Conservation (phyloP, 2,329 filamentous ascomycete genomes). For the Bertia moriformis region DNA sequence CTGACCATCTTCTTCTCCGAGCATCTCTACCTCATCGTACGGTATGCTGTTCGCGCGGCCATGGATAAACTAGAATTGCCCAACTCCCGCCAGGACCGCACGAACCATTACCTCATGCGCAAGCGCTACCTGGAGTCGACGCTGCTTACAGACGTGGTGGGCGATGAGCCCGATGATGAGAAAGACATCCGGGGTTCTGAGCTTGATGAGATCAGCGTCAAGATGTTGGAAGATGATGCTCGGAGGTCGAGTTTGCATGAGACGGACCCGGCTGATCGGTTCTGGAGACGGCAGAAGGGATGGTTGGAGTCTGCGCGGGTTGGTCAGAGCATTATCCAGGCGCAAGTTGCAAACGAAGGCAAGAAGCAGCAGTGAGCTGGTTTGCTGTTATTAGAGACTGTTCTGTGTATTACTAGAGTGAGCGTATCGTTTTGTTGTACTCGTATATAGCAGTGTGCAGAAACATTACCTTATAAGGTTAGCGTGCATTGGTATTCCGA, state of each 20-base stretch:
- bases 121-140: conserved; percentile 43
- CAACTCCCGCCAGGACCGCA: conserved; percentile 41
- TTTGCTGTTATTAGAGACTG: too few relatives aligned
- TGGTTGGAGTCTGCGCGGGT: not conserved
- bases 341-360: not conserved
- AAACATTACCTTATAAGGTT: too few relatives aligned
- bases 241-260: not conserved
- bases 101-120: conserved; percentile 42
- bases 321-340: not conserved
- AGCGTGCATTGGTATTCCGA: too few relatives aligned
- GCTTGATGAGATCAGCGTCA: conserved; percentile 18
- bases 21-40: conserved; percentile 53
- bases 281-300: not conserved
- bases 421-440: too few relatives aligned
- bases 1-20: conserved; percentile 61
- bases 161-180: conserved; percentile 11
- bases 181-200: too few relatives aligned
- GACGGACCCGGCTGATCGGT: not conserved
- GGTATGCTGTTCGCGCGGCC: conserved; percentile 29
- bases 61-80: conserved; percentile 45
- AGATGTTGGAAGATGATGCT: conserved; percentile 29
- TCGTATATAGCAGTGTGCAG: too few relatives aligned
- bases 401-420: too few relatives aligned
- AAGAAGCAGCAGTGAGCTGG: not conserved
- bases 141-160: conserved; percentile 15